phyloP scores from a whole-genome alignment of 2,329 filamentous ascomycete species.

The Cordyceps pruinosa region DNA sequence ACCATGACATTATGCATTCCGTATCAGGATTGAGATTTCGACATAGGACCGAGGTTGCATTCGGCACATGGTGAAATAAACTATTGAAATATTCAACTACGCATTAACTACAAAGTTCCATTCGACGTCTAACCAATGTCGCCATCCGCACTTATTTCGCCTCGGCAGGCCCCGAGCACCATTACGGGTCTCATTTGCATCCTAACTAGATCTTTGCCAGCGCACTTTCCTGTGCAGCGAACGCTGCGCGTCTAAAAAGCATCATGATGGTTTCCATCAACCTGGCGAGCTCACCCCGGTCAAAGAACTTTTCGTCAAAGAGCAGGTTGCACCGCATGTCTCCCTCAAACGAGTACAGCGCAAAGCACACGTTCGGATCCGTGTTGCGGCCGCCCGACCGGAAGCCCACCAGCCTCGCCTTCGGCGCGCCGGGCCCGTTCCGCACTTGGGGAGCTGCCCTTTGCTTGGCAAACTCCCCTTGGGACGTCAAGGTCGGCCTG shows the following conservation, averaged over 20 bases:
- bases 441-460: background rate
- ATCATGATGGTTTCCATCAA: background rate
- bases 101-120: no score
- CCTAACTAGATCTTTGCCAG: background rate
- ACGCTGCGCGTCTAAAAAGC: background rate
- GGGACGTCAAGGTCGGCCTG: background rate
- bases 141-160: no score
- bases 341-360: background rate
- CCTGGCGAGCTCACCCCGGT: background rate
- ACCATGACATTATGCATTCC: no score
- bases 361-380: conserved; percentile 2
- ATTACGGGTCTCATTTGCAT: no score
- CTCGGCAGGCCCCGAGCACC: no score
- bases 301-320: background rate
- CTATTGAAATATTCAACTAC: no score
- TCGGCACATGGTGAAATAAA: no score
- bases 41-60: no score
- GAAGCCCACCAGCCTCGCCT: background rate
- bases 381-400: background rate
- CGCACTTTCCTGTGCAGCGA: background rate
- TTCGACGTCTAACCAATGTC: background rate
- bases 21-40: no score
- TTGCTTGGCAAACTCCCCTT: background rate
- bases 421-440: background rate
- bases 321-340: background rate